Evolutionary conservation across 129 eudicot genomes (phyloP).

Genomic region (Solidago caesia): DNA sequence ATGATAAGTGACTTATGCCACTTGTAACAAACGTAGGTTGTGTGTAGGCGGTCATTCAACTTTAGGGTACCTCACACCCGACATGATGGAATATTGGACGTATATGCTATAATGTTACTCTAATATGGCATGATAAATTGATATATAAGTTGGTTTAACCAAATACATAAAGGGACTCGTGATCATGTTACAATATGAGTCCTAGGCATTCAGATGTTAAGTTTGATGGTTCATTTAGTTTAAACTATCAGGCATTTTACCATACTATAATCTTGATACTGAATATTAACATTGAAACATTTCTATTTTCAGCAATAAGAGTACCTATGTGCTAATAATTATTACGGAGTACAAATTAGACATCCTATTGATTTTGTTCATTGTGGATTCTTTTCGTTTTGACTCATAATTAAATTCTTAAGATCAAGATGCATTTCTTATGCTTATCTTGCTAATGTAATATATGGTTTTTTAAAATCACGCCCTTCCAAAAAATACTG

Average conservation of each 20-base stretch:
- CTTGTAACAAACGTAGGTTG: too few species aligned
- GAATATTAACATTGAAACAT: background rate
- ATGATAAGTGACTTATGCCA: too few species aligned
- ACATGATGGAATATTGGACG: too few species aligned
- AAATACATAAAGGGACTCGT: background rate
- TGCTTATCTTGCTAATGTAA: constrained; percentile 26
- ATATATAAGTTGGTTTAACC: background rate
- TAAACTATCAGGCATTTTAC: background rate
- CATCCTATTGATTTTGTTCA: background rate
- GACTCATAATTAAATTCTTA: background rate
- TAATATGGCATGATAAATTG: too few species aligned
- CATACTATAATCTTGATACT: background rate
- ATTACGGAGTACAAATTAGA: background rate
- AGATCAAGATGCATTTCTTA: constrained; percentile 17
- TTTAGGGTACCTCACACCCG: too few species aligned
- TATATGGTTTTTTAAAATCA: background rate
- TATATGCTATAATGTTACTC: too few species aligned
- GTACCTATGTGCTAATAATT: background rate
- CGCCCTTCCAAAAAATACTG: background rate
- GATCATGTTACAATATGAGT: background rate
- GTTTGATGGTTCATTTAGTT: background rate
- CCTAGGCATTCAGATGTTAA: background rate
- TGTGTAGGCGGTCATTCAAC: too few species aligned
- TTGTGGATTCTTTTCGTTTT: background rate
- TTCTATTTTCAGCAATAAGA: background rate